These are phyloP conservation scores for Spathaspora sp. DNA, from an alignment of 1,139 yeast genomes.

Conservation along the genomic window DNA sequence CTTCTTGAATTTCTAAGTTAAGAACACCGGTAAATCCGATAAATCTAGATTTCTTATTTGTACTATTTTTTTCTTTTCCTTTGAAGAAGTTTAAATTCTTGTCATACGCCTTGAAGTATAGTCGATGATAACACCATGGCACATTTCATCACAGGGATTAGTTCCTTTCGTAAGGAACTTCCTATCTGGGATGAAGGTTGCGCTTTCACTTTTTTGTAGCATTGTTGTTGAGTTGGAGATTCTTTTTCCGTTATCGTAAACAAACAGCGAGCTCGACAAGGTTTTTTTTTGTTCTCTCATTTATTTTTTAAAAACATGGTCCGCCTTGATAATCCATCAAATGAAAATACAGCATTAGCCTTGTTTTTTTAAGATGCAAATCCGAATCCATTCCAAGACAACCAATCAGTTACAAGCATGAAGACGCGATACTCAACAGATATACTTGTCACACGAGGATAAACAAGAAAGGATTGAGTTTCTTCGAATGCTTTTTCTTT, in stretches of 20 bases:
- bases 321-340: slow-evolving; percentile 1
- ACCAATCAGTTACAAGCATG: background rate
- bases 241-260: too few species aligned
- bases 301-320: background rate
- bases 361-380: background rate
- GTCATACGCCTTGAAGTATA: too few species aligned
- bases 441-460: background rate
- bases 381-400: background rate
- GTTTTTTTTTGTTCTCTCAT: background rate
- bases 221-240: too few species aligned
- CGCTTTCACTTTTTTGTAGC: too few species aligned
- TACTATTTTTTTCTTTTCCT: too few species aligned
- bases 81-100: background rate
- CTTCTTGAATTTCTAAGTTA: background rate
- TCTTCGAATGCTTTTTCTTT: background rate
- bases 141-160: too few species aligned
- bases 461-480: too few species aligned
- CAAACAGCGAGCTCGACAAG: background rate
- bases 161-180: too few species aligned
- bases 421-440: background rate
- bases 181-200: too few species aligned
- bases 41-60: background rate
- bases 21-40: background rate
- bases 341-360: background rate
- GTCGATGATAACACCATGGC: background rate